A percentile compares a stretch with the other conserved stretches of the same genome.
Conservation (phyloP, 495 filamentous ascomycete genomes). For the Aspergillus bridgeri region DNA sequence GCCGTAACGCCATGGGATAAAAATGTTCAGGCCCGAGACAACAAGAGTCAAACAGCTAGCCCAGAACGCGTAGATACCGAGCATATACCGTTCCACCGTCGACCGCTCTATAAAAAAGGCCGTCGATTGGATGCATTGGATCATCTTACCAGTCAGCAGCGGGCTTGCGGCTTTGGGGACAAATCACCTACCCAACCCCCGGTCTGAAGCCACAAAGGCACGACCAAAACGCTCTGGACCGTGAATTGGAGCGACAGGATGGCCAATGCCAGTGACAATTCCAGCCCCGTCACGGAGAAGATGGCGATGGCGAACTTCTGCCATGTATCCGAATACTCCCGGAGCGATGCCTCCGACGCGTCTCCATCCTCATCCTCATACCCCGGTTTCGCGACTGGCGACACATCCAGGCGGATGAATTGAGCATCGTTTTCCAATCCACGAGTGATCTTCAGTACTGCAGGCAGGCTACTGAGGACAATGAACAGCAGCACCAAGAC, state of each 20-base stretch:
- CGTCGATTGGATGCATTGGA: slow-evolving; percentile 30
- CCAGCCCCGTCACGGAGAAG: slow-evolving; percentile 14
- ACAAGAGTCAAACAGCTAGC: slow-evolving; percentile 24
- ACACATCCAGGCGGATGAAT: slow-evolving; percentile 19
- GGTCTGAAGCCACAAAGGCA: slow-evolving; percentile 31
- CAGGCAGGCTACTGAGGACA: background rate
- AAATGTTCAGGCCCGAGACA: slow-evolving; percentile 17
- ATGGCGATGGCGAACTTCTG: slow-evolving; percentile 14
- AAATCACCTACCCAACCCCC: slow-evolving; percentile 33
- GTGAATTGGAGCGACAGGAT: slow-evolving; percentile 9
- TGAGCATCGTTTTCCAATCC: background rate
- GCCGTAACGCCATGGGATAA: slow-evolving; percentile 15
- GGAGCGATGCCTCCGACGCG: slow-evolving; percentile 14
- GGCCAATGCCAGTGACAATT: slow-evolving; percentile 18
- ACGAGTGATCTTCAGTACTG: background rate
- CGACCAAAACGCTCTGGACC: slow-evolving; percentile 4
- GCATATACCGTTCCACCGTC: slow-evolving; percentile 25
- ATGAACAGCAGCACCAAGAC: slow-evolving; percentile 2
- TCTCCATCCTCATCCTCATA: slow-evolving; percentile 23
- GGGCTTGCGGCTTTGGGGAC: background rate
- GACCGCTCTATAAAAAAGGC: slow-evolving; percentile 35
- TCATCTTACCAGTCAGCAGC: slow-evolving; percentile 16
- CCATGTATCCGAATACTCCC: slow-evolving; percentile 14
- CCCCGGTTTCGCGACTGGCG: slow-evolving; percentile 16
- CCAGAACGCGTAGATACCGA: slow-evolving; percentile 30